A percentile compares a stretch with the other conserved stretches of the same genome.
Conservation (phyloP, 2,329 filamentous ascomycete species). For the Fusarium sp. region DNA sequence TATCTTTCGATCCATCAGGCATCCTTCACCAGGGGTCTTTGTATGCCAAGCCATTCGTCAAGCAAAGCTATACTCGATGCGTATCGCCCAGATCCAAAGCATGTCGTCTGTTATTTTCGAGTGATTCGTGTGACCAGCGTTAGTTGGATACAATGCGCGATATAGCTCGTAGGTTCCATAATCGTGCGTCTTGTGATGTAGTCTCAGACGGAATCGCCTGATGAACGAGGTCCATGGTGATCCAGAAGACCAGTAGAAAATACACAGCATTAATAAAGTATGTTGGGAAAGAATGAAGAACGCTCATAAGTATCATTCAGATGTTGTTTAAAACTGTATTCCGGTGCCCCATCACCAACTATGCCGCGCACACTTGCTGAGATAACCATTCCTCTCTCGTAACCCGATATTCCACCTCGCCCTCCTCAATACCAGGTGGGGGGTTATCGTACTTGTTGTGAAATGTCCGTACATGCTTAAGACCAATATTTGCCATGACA, state of each 20-base stretch:
- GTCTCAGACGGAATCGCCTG: constrained; percentile 1
- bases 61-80: constrained; percentile 17
- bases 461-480: constrained; percentile 44
- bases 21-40: background rate
- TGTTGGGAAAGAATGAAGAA: background rate
- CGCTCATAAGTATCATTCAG: background rate
- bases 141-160: constrained; percentile 12
- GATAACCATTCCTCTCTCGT: constrained; percentile 41
- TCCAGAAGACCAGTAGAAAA: background rate
- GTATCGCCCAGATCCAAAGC: background rate
- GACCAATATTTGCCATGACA: constrained; percentile 38
- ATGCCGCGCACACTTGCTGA: constrained; percentile 20
- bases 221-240: background rate
- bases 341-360: background rate
- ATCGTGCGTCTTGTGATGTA: constrained; percentile 7
- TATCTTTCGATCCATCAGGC: background rate
- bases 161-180: constrained; percentile 21
- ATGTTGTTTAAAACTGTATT: background rate
- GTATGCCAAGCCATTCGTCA: constrained; percentile 1
- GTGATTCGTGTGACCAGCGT: background rate
- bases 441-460: constrained; percentile 46
- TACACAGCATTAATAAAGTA: background rate
- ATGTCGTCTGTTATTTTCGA: background rate
- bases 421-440: constrained; percentile 46
- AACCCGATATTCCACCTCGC: constrained; percentile 48